A percentile compares a stretch with the other conserved stretches of the same genome.
phyloP scores from a whole-genome alignment of 2,329 filamentous ascomycete genomes.

The Calonectria pauciramosa region DNA sequence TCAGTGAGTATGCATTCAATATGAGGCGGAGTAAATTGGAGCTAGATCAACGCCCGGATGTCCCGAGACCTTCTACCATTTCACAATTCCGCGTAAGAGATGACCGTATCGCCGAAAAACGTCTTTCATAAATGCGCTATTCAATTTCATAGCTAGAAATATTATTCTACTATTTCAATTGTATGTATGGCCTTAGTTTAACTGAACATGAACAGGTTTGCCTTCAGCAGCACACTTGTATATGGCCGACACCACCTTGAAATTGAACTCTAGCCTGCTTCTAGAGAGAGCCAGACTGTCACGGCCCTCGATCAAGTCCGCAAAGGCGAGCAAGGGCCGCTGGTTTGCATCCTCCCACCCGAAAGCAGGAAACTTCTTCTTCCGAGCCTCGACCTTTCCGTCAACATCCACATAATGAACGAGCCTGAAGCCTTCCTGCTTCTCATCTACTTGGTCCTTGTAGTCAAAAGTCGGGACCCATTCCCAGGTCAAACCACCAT shows the following conservation, averaged over 20 bases:
- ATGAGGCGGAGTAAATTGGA: too few relatives aligned
- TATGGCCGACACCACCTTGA: conserved; percentile 26
- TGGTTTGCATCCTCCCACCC: conserved; percentile 32
- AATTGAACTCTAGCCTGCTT: conserved; percentile 28
- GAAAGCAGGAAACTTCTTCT: conserved; percentile 27
- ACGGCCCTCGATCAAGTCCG: conserved; percentile 24
- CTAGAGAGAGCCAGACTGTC: conserved; percentile 27
- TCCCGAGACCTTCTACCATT: too few relatives aligned
- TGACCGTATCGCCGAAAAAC: too few relatives aligned
- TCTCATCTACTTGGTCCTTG: conserved; percentile 22
- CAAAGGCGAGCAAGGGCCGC: conserved; percentile 28
- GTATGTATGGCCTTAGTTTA: background rate
- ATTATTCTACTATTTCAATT: background rate
- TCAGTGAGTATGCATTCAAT: too few relatives aligned
- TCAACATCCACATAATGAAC: conserved; percentile 25
- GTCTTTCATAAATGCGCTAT: too few relatives aligned
- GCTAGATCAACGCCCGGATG: too few relatives aligned
- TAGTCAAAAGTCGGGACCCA: conserved; percentile 33
- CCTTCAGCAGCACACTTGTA: conserved; percentile 26
- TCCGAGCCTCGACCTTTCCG: conserved; percentile 21
- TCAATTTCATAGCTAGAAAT: background rate
- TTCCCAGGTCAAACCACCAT: conserved; percentile 27
- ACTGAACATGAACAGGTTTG: conserved; percentile 20
- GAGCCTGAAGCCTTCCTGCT: conserved; percentile 22
- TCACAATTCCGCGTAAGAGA: too few relatives aligned